Conservation (phyloP, 352 stramenopile genomes). For the Globisporangium paroecandrum region DNA sequence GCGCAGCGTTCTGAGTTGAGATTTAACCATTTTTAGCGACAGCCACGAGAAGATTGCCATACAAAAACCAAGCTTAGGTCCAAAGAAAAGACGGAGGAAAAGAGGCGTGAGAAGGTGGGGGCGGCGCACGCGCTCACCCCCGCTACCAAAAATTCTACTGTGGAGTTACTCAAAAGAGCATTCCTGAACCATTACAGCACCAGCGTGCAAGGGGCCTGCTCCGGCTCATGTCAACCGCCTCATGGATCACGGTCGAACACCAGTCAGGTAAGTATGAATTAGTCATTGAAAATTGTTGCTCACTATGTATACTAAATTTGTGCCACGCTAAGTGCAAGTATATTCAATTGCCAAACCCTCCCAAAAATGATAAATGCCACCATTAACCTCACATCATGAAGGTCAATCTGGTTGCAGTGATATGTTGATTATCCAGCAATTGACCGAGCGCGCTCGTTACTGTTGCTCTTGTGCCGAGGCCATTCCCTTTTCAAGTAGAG, state of each 20-base stretch:
- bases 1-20: too few relatives aligned
- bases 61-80: too few relatives aligned
- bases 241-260: conserved; percentile 77
- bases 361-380: neutral
- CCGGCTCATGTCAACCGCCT: conserved; percentile 84
- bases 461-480: too few relatives aligned
- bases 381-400: too few relatives aligned
- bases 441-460: too few relatives aligned
- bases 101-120: conserved; percentile 8
- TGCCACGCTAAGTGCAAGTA: neutral
- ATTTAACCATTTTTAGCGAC: too few relatives aligned
- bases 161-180: conserved; percentile 80
- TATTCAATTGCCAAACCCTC: neutral
- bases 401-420: too few relatives aligned
- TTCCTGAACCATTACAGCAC: conserved; percentile 86
- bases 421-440: too few relatives aligned
- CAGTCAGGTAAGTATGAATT: conserved; percentile 86
- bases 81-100: too few relatives aligned
- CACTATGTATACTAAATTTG: neutral
- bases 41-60: too few relatives aligned
- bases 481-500: too few relatives aligned
- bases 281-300: neutral
- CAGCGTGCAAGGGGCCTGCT: conserved; percentile 84
- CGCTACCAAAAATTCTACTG: conserved; percentile 83
- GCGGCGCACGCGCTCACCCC: conserved; percentile 66